phyloP scores from a whole-genome alignment of 441 rosid genomes.

The Caryocar brasiliense region DNA sequence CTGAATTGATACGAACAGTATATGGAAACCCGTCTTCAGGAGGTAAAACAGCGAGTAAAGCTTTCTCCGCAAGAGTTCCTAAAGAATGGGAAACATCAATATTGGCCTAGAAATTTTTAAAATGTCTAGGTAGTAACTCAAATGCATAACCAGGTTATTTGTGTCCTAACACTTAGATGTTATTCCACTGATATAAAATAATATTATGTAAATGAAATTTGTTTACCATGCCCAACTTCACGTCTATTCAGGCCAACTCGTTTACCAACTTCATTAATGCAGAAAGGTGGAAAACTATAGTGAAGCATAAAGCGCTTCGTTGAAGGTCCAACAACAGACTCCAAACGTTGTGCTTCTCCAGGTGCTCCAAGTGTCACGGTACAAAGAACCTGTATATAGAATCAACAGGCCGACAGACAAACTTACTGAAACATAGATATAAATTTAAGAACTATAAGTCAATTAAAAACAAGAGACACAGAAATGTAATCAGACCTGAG shows the following conservation, averaged over 20 bases:
- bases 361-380: slow-evolving; percentile 94
- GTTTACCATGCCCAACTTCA: slow-evolving; percentile 96
- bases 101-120: background rate
- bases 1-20: slow-evolving; percentile 81
- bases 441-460: no score
- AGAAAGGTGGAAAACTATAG: slow-evolving; percentile 90
- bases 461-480: background rate
- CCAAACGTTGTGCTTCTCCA: slow-evolving; percentile 78
- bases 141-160: no score
- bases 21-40: slow-evolving; percentile 71
- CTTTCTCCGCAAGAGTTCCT: slow-evolving; percentile 98
- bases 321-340: slow-evolving; percentile 80
- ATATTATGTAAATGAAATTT: slow-evolving; percentile 3
- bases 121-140: background rate
- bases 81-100: slow-evolving; percentile 15
- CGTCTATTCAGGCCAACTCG: slow-evolving; percentile 87
- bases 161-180: no score
- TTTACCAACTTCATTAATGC: slow-evolving; percentile 89
- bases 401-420: slow-evolving; percentile 1
- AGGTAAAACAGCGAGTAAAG: slow-evolving; percentile 87
- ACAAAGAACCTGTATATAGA: slow-evolving; percentile 55
- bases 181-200: background rate
- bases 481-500: slow-evolving; percentile 48
- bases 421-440: background rate
- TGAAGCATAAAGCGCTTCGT: slow-evolving; percentile 97